Base-by-base conservation (phyloP, 768 basidiomycete species). In the Cytidiella melzeri region DNA sequence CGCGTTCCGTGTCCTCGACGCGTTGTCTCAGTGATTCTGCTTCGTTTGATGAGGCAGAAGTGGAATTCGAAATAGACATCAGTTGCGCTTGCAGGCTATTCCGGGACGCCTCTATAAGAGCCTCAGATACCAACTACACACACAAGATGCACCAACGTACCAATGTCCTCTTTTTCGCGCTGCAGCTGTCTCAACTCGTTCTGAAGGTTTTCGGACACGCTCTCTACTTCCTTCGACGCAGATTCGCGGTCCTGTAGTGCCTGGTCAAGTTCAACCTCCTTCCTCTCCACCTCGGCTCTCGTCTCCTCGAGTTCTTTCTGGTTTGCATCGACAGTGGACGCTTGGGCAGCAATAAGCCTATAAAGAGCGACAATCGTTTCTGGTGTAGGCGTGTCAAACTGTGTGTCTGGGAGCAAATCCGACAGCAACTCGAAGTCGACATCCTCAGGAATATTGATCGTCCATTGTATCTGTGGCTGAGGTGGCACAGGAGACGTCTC, bases 261-360 rank as follows among this genome's bases (percentile, higher is more conserved):
- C 66, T 92, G 89, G 63, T 92, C 90, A 28, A 92, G 70, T 64
- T 93, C 90, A 2, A 92, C 71, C 47, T 91, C 88, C 63, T 84
- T 85, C 64, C 76, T 77, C 57, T 87, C 78, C 9, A 72, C 61
- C 41, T 82, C 80, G 2, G 87, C 87, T 38, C 73, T 80, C 50
- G 76, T 67, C 53, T 84, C 84, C 63, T 92, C 90, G 27, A 87
- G 65, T 52, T 88, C 83, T 45, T 79, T 70, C 43, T 78, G 74
- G 2, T 74, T 65, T 50, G 65, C 69, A 47, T 87, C 82, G 15
- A 79, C 61, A 48, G 80, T 79, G 1, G 69, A 61, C 5, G 72
- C 72, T 51, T 88, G 82, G 0, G 75, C 71, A 6, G 83, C 64
- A 15, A 90, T 60, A 18, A 80, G 66, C 47, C 80, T 73, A 64